These are phyloP conservation scores for Lecanicillium sp. DNA, from an alignment of 2,329 filamentous ascomycete species.

Conservation along the genomic window DNA sequence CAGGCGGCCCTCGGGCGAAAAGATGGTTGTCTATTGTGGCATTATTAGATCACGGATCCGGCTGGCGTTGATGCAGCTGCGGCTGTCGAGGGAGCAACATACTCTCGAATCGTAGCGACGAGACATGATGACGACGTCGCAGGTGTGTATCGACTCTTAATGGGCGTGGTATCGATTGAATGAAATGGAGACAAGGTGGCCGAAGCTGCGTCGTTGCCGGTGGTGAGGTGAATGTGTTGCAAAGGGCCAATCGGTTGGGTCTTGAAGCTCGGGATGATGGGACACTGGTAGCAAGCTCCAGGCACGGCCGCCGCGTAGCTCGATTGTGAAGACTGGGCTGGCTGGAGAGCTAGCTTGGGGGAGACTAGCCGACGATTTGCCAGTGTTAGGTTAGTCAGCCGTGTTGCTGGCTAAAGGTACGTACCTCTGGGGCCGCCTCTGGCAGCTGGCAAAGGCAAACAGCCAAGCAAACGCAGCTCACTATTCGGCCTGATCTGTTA, in stretches of 20 bases:
- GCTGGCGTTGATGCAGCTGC: constrained; percentile 6
- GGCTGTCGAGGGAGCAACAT: constrained; percentile 34
- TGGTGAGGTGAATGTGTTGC: constrained; percentile 1
- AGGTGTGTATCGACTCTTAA: background rate
- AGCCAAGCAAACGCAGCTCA: background rate
- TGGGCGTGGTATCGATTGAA: background rate
- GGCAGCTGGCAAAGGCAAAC: background rate
- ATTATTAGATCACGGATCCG: constrained; percentile 15
- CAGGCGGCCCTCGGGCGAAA: constrained; percentile 95
- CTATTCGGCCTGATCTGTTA: constrained; percentile 4
- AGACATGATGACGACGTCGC: constrained; percentile 59
- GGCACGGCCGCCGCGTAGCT: constrained; percentile 38
- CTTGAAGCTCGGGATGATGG: constrained; percentile 17
- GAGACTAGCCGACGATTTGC: constrained; percentile 16
- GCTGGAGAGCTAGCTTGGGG: constrained; percentile 12
- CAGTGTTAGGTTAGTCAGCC: constrained; percentile 9
- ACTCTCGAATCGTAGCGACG: constrained; percentile 96
- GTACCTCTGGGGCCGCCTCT: background rate
- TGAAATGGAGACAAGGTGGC: background rate
- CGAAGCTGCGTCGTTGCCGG: background rate
- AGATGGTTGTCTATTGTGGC: constrained; percentile 83
- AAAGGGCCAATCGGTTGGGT: background rate
- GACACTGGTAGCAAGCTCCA: constrained; percentile 32
- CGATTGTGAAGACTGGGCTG: constrained; percentile 13
- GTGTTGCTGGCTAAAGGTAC: too few relatives aligned